phyloP scores from a whole-genome alignment of 2,329 filamentous ascomycete genomes.

The Paraphaeosphaeria minitans region DNA sequence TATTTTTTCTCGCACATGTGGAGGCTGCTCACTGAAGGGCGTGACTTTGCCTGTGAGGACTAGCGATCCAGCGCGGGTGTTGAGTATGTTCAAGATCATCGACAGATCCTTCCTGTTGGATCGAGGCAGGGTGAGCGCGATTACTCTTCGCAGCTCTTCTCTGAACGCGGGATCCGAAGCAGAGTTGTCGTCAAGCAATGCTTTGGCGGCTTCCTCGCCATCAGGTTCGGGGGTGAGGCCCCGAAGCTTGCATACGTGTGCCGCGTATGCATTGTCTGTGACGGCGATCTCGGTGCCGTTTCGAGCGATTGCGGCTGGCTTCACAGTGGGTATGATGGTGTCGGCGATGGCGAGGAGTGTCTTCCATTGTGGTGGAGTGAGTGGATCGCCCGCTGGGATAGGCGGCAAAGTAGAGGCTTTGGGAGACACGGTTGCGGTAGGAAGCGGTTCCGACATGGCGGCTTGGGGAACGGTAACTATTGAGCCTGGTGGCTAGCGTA shows the following conservation, averaged over 20 bases:
- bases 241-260: constrained; percentile 46
- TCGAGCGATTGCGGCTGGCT: constrained; percentile 44
- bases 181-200: constrained; percentile 60
- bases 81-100: constrained; percentile 59
- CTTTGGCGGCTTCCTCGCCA: constrained; percentile 53
- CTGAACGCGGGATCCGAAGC: constrained; percentile 61
- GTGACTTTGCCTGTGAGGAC: constrained; percentile 70
- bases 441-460: constrained; percentile 28
- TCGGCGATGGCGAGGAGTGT: constrained; percentile 63
- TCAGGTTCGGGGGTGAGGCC: constrained; percentile 31
- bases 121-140: constrained; percentile 56
- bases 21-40: constrained; percentile 65
- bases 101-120: constrained; percentile 56
- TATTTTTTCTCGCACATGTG: constrained; percentile 65
- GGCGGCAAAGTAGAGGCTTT: constrained; percentile 54
- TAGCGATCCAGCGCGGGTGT: constrained; percentile 66
- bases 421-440: constrained; percentile 38
- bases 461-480: not conserved
- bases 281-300: constrained; percentile 53
- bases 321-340: constrained; percentile 64
- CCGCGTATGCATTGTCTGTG: constrained; percentile 57
- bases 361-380: constrained; percentile 63
- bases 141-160: constrained; percentile 54
- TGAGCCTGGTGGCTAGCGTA: not conserved
- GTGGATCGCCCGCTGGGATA: constrained; percentile 52